These are phyloP conservation scores for Daldinia vernicosa DNA, from an alignment of 495 filamentous ascomycete species.

Conservation along the genomic window DNA sequence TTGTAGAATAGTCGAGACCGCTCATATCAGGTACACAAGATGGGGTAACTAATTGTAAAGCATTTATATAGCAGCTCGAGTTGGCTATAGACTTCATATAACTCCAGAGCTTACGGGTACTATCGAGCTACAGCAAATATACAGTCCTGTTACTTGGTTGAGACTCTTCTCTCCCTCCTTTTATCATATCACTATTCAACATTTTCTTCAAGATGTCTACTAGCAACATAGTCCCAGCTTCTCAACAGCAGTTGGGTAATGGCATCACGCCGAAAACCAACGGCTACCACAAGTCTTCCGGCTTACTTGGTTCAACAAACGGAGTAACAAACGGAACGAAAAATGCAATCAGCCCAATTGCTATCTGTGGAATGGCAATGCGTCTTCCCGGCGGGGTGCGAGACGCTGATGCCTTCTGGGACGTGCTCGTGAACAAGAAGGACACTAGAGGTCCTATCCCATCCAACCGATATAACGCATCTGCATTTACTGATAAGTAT, in stretches of 20 bases:
- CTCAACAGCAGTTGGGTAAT: neutral
- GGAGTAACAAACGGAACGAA: too few relatives aligned
- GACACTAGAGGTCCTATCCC: slow-evolving; percentile 47
- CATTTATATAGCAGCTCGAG: neutral
- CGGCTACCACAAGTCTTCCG: too few relatives aligned
- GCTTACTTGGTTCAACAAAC: too few relatives aligned
- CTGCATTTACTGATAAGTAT: slow-evolving; percentile 41
- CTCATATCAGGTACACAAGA: too few relatives aligned
- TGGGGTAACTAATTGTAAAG: too few relatives aligned
- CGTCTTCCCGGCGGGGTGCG: slow-evolving; percentile 51
- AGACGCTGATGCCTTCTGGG: slow-evolving; percentile 44
- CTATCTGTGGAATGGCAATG: slow-evolving; percentile 47
- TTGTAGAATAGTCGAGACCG: too few relatives aligned
- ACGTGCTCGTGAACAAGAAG: slow-evolving; percentile 43
- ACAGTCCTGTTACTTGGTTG: neutral
- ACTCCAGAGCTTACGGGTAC: neutral
- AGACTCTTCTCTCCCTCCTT: neutral
- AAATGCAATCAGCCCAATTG: slow-evolving; percentile 25
- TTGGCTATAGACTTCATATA: neutral
- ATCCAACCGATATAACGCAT: slow-evolving; percentile 46
- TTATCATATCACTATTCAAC: neutral
- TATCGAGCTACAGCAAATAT: neutral
- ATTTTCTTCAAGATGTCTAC: neutral
- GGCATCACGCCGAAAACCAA: too few relatives aligned
- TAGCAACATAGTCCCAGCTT: neutral